Base-by-base conservation (phyloP, 345 rosid genomes). In the Moricandia moricandioides region DNA sequence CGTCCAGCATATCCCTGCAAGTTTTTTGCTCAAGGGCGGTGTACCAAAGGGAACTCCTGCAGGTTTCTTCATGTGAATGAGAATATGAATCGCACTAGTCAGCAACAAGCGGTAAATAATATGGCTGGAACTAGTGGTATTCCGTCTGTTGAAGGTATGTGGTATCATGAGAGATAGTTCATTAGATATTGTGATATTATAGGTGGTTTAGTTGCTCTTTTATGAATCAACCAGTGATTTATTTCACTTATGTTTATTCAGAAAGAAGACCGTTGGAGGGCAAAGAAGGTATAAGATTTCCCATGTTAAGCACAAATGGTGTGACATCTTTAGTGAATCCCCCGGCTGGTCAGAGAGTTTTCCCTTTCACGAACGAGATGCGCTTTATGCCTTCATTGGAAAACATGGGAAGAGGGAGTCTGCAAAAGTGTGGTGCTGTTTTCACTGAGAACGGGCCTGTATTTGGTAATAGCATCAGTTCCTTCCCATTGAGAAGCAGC, bases 21-120 rank as follows among this genome's bases (percentile, higher is more conserved):
- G 78, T 94, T 91, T 83, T 94, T 82, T 72, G 83, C 86, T 24
- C 87, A 83, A 83, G 97, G 98, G 34, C 86, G 97, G 95, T 94
- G 98, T 86, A 72, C 82, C 70, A 91, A 76, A 78, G 96, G 97
- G 74, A 82, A 57, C 57, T 84, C 85, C 3, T 94, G 98, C 83
- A 88, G 74, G 84, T 94, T 91, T 82, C 82, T 88, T 77, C 98
- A 94, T 76, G 62, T 81, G 55, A 90, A 84, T 39, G 87, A 82
- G 55, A 64, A 70, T 57, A 49, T 26, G 2, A 78, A 58, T 70
- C 51, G 10, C 68, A 57, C 73, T 65, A 65, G 40, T 56, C 82
- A 70, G 61, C 86, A 69, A 67, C 74, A 30, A 27, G 80, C 51
- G 31, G 78, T 24, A 1, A 77, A 56, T 69, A 39, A 6, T 68